Evolutionary conservation across 1,139 yeast species (phyloP), one percentile per base, ranked within the genome.

Genomic region (Suhomyces ambrosiae): DNA sequence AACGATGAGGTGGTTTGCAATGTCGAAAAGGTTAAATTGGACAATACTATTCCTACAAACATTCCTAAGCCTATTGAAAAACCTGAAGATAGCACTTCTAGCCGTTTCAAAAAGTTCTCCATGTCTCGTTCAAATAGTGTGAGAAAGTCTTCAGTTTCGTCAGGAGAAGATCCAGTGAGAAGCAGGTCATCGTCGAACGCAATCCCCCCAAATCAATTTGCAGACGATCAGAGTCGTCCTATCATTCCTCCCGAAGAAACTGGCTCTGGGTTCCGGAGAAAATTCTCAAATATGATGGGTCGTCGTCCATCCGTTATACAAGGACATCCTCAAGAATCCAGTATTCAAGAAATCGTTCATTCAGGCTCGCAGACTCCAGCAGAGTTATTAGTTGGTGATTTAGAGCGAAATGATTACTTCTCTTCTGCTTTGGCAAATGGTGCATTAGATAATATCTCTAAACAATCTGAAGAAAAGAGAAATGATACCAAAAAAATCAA

Each of bases 361-460:
- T 66, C 74, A 5, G 75, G 76, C 1, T 50, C 63, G 18, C 66
- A 62, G 15, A 71, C 76, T 0, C 77, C 77, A 2, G 65, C 75
- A 1, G 77, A 71, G 41, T 50, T 71, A 9, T 45, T 68, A 31
- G 70, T 71, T 5, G 66, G 66, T 27, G 68, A 63, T 23, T 53
- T 58, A 21, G 38, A 28, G 12, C 37, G 47, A 7, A 39, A 41
- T 29, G 53, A 48, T 23, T 49, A 49, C 35, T 50, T 49, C 35
- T 44, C 52, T 2, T 33, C 40, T 5, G 42, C 44, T 3, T 37
- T 48, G 28, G 38, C 52, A 7, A 32, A 27, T 27, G 45, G 42
- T 9, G 42, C 45, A 8, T 25, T 42, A 12, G 44, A 43, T 9
- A 41, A 32, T 5, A 32, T 41, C 6, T 23, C 19, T 8, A 17